Base-by-base conservation (phyloP, 495 filamentous ascomycete genomes). In the Daldinia loculata region DNA sequence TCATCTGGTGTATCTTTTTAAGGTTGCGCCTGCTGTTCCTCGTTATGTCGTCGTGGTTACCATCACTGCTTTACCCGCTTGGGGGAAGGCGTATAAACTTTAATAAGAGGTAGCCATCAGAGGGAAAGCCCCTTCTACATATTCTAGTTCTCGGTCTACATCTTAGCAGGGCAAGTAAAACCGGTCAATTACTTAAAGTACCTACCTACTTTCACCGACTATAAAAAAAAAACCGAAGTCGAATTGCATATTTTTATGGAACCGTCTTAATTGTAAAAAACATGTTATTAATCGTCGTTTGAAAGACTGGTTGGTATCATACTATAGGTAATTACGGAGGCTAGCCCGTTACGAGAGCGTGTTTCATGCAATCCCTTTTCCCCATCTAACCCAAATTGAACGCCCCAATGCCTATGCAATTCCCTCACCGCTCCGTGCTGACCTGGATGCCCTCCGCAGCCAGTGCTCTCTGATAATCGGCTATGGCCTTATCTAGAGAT, bases 391-490 rank as follows among this genome's bases (percentile, higher is more conserved):
- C 55, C 26, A 57, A 41, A 38, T 36, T 55, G 26, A 63, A 68
- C 60, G 68, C 64, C 68, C 68, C 11, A 67, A 56, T 62, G 17
- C 27, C 19, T 15, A 72, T 58, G 38, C 51, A 38, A 36, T 34
- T 6, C 36, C 29, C 12, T 69, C 71, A 77, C 30, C 57, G 22
- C 61, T 80, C 78, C 12, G 76, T 76, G 55, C 74, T 76, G 11
- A 63, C 63, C 61, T 86, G 83, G 67, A 80, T 80, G 22, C 75
- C 83, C 69, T 91, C 88, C 66, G 84, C 87, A 30, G 84, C 85
- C 67, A 91, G 80, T 7, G 89, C 90, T 72, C 81, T 82, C 59
- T 86, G 80, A 77, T 93, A 97, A 74, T 89, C 81, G 29, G 77
- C 80, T 69, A 81, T 78, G 43, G 93, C 94, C 50, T 84, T 80